These are phyloP conservation scores for Globisporangium parvum DNA, from an alignment of 352 stramenopile genomes.

Conservation along the genomic window DNA sequence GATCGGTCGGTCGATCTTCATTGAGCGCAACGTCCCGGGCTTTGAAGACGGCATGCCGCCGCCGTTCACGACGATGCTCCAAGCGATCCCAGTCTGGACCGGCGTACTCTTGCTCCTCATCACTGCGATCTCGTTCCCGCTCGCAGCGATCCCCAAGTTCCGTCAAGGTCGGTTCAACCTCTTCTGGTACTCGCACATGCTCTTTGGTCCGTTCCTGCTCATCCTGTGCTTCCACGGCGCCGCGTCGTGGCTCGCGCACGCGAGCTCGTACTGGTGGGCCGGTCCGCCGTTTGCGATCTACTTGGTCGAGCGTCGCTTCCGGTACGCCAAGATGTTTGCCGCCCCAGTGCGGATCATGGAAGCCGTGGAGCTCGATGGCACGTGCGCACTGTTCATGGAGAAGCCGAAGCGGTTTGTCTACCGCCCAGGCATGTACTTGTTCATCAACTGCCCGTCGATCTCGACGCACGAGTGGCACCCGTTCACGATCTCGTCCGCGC, in stretches of 20 bases:
- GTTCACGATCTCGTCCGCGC: slow-evolving; percentile 88
- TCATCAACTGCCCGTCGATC: slow-evolving; percentile 81
- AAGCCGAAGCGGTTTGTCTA: slow-evolving; percentile 71
- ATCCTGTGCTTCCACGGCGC: slow-evolving; percentile 58
- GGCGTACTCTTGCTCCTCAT: slow-evolving; percentile 64
- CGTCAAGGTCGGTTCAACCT: slow-evolving; percentile 71
- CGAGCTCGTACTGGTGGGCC: slow-evolving; percentile 62
- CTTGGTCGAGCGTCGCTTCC: slow-evolving; percentile 60
- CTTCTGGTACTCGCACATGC: slow-evolving; percentile 83
- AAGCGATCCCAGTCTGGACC: slow-evolving; percentile 62
- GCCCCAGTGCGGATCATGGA: slow-evolving; percentile 61
- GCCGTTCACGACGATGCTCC: slow-evolving; percentile 62
- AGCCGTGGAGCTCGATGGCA: slow-evolving; percentile 59
- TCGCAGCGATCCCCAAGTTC: slow-evolving; percentile 67
- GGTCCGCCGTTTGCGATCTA: slow-evolving; percentile 64
- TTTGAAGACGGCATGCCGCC: slow-evolving; percentile 40
- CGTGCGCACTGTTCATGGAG: slow-evolving; percentile 67
- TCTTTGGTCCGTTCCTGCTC: slow-evolving; percentile 65
- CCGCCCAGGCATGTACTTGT: slow-evolving; percentile 83
- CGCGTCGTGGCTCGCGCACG: slow-evolving; percentile 51
- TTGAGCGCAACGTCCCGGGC: slow-evolving; percentile 39
- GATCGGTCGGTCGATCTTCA: slow-evolving; percentile 51
- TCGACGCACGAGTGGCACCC: slow-evolving; percentile 86
- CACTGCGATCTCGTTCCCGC: slow-evolving; percentile 58
- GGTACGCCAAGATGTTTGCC: slow-evolving; percentile 66